Evolutionary conservation across 1,139 yeast species (phyloP).

Genomic region (Pichia sp.): DNA sequence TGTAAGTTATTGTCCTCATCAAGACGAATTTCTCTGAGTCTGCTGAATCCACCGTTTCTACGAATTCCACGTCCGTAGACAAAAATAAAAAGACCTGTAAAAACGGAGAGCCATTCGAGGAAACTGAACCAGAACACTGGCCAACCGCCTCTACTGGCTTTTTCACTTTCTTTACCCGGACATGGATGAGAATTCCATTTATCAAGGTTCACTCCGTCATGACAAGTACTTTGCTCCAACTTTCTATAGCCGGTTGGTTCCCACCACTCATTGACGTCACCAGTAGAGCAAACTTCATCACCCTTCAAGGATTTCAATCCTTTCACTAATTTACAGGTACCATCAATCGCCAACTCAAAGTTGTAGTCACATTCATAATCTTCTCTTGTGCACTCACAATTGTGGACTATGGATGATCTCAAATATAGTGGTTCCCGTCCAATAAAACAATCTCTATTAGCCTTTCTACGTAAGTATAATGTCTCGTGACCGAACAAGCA

Average conservation of each 20-base stretch:
- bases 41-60: constrained; percentile 73
- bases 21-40: constrained; percentile 82
- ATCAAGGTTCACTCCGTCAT: constrained; percentile 68
- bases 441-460: constrained; percentile 67
- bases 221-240: constrained; percentile 69
- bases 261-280: constrained; percentile 60
- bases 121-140: constrained; percentile 49
- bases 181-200: constrained; percentile 66
- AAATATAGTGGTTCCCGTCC: constrained; percentile 70
- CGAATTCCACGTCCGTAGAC: constrained; percentile 78
- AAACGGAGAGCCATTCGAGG: constrained; percentile 51
- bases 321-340: constrained; percentile 76
- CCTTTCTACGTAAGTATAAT: constrained; percentile 66
- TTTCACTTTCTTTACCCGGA: constrained; percentile 74
- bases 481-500: constrained; percentile 92
- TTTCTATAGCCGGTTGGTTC: constrained; percentile 79
- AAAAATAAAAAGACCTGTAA: constrained; percentile 59
- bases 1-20: constrained; percentile 62
- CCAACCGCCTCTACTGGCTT: constrained; percentile 56
- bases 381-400: constrained; percentile 80
- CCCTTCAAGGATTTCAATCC: constrained; percentile 70
- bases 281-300: constrained; percentile 56
- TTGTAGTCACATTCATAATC: constrained; percentile 96
- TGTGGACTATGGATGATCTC: constrained; percentile 54
- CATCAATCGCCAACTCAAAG: constrained; percentile 63